These are phyloP conservation scores for Hanseniaspora gamundiae DNA, from an alignment of 1,139 yeast species.

Conservation along the genomic window DNA sequence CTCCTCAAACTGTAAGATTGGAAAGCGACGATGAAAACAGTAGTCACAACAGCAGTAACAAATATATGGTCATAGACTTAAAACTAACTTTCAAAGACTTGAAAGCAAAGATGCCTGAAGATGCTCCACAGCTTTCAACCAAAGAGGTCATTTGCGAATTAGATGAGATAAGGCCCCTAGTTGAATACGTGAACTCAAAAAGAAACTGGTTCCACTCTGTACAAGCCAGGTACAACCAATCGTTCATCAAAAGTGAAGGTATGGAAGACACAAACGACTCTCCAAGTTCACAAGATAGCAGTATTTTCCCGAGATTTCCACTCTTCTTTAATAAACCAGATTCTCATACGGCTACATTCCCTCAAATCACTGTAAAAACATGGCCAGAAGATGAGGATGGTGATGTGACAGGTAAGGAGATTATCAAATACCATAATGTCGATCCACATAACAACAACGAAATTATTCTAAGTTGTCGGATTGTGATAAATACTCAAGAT, in stretches of 20 bases:
- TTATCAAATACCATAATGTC: conserved; percentile 25
- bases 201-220: conserved; percentile 20
- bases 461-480: conserved; percentile 32
- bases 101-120: conserved; percentile 43
- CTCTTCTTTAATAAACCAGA: not conserved
- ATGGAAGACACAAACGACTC: conserved; percentile 8
- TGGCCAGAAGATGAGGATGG: conserved; percentile 14
- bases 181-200: conserved; percentile 44
- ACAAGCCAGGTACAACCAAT: conserved; percentile 15
- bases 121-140: conserved; percentile 41
- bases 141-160: conserved; percentile 45
- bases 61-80: conserved; percentile 54
- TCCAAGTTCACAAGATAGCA: not conserved
- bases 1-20: conserved; percentile 4
- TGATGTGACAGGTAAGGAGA: conserved; percentile 11
- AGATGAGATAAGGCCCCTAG: conserved; percentile 47
- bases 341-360: conserved; percentile 17
- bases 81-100: conserved; percentile 51
- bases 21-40: not conserved
- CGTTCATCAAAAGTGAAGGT: conserved; percentile 7
- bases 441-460: conserved; percentile 31
- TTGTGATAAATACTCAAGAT: conserved; percentile 46
- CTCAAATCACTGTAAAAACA: conserved; percentile 19
- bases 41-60: no score
- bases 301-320: not conserved